phyloP scores from a whole-genome alignment of 257 asterid genomes.

The Salvia miltiorrhiza region DNA sequence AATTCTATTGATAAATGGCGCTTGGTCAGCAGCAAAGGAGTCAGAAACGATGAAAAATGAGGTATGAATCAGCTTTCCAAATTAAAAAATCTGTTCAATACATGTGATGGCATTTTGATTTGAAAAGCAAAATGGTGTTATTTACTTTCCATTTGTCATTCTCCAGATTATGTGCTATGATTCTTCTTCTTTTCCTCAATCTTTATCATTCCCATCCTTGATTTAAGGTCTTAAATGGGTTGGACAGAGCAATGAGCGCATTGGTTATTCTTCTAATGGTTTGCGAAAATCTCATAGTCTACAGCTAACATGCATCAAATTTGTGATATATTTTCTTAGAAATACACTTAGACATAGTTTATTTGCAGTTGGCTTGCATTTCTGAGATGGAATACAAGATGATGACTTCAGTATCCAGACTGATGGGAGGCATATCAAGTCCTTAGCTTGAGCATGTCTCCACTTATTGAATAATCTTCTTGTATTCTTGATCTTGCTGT shows the following conservation, averaged over 20 bases:
- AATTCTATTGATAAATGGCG: conserved; percentile 80
- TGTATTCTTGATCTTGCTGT: background rate
- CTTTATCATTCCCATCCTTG: background rate
- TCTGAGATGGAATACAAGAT: background rate
- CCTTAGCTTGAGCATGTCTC: background rate
- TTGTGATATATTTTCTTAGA: background rate
- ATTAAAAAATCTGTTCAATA: background rate
- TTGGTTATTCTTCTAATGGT: background rate
- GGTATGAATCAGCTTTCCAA: conserved; percentile 37
- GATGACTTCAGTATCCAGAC: background rate
- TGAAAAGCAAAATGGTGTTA: background rate
- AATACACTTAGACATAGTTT: background rate
- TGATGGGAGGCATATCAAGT: background rate
- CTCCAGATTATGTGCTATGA: background rate
- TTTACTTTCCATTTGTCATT: background rate
- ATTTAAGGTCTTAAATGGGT: conserved; percentile 4
- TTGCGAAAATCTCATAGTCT: background rate
- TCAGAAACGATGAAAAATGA: conserved; percentile 78
- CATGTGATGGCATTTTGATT: background rate
- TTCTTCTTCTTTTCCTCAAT: background rate
- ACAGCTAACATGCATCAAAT: background rate
- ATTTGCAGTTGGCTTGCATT: background rate
- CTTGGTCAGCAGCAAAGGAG: conserved; percentile 91
- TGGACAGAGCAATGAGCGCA: background rate
- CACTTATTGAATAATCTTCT: background rate